phyloP scores from a whole-genome alignment of 495 filamentous ascomycete species.

The Lophium mytilinum region DNA sequence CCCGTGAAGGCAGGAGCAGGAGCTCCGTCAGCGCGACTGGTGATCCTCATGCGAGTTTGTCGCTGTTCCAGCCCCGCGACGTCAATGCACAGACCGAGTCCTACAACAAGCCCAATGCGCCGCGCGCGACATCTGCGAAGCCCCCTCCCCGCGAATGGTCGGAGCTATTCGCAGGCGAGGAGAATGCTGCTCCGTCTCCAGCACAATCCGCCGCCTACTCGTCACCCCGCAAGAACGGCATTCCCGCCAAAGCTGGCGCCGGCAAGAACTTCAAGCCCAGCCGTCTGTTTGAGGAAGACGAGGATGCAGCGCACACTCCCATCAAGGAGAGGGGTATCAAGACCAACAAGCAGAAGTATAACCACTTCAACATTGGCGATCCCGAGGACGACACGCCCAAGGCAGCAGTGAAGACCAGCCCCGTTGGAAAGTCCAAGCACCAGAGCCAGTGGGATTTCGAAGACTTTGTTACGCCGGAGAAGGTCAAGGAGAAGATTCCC shows the following conservation, averaged over 20 bases:
- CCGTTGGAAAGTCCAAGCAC: conserved; percentile 51
- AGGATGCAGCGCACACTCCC: conserved; percentile 33
- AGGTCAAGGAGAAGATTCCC: conserved; percentile 43
- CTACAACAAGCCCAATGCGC: conserved; percentile 37
- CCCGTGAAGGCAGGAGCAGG: conserved; percentile 22
- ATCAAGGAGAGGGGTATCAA: conserved; percentile 39
- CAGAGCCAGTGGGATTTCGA: conserved; percentile 73
- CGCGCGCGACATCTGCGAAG: conserved; percentile 51
- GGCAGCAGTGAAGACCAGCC: conserved; percentile 32
- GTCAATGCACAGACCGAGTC: conserved; percentile 38
- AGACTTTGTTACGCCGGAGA: conserved; percentile 75
- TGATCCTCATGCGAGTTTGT: conserved; percentile 70
- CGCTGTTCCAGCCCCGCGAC: conserved; percentile 60
- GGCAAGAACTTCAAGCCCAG: conserved; percentile 62
- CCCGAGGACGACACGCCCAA: conserved; percentile 39
- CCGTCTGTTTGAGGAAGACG: conserved; percentile 62
- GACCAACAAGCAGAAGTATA: conserved; percentile 64
- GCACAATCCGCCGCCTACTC: conserved; percentile 22
- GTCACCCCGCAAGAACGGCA: conserved; percentile 45
- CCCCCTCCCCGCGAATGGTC: conserved; percentile 54
- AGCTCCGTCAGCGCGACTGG: conserved; percentile 42
- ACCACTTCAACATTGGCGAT: conserved; percentile 80
- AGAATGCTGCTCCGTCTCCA: conserved; percentile 22
- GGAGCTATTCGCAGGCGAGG: conserved; percentile 54
- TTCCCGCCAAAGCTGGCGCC: conserved; percentile 55